Base-by-base conservation (phyloP, 2,329 filamentous ascomycete genomes). In the Celoporthe dispersa region DNA sequence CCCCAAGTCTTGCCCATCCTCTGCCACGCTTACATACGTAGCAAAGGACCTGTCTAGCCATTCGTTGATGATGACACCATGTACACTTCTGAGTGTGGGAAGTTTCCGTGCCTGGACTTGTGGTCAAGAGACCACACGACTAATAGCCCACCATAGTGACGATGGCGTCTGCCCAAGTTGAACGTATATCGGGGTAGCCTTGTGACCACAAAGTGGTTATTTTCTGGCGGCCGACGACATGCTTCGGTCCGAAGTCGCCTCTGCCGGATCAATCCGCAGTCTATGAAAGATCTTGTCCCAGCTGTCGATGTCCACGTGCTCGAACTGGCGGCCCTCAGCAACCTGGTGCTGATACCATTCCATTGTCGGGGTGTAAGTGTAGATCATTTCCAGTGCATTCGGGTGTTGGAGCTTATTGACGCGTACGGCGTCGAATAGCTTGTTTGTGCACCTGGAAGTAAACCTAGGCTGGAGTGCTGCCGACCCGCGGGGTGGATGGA, bases 291-390 rank as follows among this genome's bases (percentile, higher is more conserved):
- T 77, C 8, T 68, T 74, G 41, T 83, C 78, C 81, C 83, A 88
- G 2, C 76, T 69, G 41, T 77, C 77, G 6, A 89, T 82, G 5
- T 77, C 74, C 4, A 89, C 78, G 71, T 88, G 86, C 66, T 83
- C 82, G 68, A 80, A 86, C 0, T 81, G 83, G 28, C 86, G 80
- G 2, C 84, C 85, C 74, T 86, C 84, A 1, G 75, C 75, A 33
- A 79, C 73, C 72, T 86, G 84, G 51, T 83, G 78, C 3, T 74
- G 73, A 72, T 89, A 89, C 87, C 87, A 89, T 5, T 83, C 77
- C 70, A 79, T 70, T 1, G 87, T 89, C 11, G 84, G 81, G 57
- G 75, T 75, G 73, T 84, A 88, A 22, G 74, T 75, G 73, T 82
- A 87, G 35, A 63, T 12, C 75, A 84, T 81, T 1, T 60, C 68